Base-by-base conservation (phyloP, 768 basidiomycete genomes). In the Obba rivulosa region DNA sequence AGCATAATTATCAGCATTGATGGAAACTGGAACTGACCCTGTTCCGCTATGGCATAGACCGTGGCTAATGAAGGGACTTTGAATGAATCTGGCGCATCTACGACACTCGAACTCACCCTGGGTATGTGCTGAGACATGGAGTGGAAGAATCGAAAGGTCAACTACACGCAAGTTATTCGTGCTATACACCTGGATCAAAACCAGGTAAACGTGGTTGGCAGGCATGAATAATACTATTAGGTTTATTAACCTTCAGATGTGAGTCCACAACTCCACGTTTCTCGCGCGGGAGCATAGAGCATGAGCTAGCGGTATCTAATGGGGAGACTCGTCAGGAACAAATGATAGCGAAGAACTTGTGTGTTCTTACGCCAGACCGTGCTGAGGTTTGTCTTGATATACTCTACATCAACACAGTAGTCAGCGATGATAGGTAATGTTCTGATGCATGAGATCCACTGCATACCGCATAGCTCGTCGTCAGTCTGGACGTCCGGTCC, bases 161-260 rank as follows among this genome's bases (percentile, higher is more conserved):
- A 68, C 76, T 5, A 81, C 69, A 5, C 80, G 70, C 14, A 81
- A 42, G 50, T 81, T 81, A 38, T 57, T 67, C 2, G 79, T 79
- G 1, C 78, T 79, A 52, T 81, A 80, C 0, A 81, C 79, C 57
- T 54, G 20, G 4, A 10, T 40, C 13, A 18, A 56, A 51, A 28
- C 53, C 48, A 50, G 49, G 53, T 16, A 49, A 7, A 16, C 5
- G 20, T 38, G 8, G 7, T 48, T 20, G 41, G 47, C 1, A 52
- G 44, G 22, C 54, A 52, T 20, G 48, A 36, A n/a, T 53, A 13
- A 5, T 31, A 5, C 28, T 1, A 0, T 4, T 23, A 35, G 51
- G 18, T 22, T n/a, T n/a, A 72, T 45, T 11, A n/a, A 72, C 70
- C 75, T 74, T 75, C 4, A 78, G 59, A 10, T 65, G 43, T 16